Percentiles rank a stretch among this genome's conserved stretches.
phyloP scores from a whole-genome alignment of 352 stramenopile genomes.

The Phytophthora cactorum region DNA sequence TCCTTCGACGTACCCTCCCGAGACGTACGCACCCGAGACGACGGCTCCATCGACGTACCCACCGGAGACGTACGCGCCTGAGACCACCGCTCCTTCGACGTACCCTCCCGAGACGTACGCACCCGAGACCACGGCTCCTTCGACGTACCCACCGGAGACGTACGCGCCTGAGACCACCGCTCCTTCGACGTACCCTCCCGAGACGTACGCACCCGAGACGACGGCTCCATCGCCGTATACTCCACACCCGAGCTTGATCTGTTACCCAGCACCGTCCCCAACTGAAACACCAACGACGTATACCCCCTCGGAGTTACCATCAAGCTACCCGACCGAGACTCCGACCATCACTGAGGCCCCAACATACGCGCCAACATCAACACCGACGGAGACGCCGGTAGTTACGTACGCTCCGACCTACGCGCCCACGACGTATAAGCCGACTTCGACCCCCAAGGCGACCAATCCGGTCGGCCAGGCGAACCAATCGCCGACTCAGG shows the following conservation, averaged over 20 bases:
- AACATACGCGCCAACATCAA: background rate
- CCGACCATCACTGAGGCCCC: background rate
- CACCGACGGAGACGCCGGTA: background rate
- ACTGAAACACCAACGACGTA: background rate
- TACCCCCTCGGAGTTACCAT: background rate
- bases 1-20: conserved; percentile 8
- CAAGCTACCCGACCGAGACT: conserved; percentile 1
- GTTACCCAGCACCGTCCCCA: background rate
- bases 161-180: conserved; percentile 3
- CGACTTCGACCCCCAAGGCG: conserved; percentile 24
- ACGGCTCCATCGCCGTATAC: conserved; percentile 6
- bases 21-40: conserved; percentile 12
- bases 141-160: conserved; percentile 9
- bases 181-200: background rate
- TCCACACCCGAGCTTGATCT: background rate
- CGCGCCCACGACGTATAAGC: conserved; percentile 1
- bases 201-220: conserved; percentile 11
- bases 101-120: conserved; percentile 15
- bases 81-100: conserved; percentile 6
- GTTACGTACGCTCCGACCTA: conserved; percentile 15
- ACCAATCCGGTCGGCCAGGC: conserved; percentile 18
- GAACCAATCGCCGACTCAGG: conserved; percentile 19
- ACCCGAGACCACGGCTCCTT: conserved; percentile 1
- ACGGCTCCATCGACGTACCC: background rate
- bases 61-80: conserved; percentile 14